A percentile compares a stretch with the other conserved stretches of the same genome.
Evolutionary conservation across 2,329 filamentous ascomycete species (phyloP).

Genomic region (Arthrobotrys entomopaga): DNA sequence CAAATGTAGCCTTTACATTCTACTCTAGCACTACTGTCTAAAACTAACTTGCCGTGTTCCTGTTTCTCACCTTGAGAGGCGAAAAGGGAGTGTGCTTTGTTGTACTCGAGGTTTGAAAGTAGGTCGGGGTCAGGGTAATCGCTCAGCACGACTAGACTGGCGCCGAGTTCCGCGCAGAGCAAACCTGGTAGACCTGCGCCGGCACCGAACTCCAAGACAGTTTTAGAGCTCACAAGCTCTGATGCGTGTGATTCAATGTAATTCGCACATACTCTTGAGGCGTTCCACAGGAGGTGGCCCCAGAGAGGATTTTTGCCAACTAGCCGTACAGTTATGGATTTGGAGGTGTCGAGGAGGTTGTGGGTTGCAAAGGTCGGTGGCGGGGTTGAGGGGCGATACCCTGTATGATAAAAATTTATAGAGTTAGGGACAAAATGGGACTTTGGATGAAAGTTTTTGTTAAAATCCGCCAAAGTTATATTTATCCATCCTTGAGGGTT

Average conservation of each 20-base stretch:
- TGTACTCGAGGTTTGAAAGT: slow-evolving; percentile 80
- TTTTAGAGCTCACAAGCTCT: slow-evolving; percentile 71
- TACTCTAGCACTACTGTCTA: slow-evolving; percentile 62
- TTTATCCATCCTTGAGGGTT: too few relatives aligned
- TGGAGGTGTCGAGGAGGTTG: slow-evolving; percentile 70
- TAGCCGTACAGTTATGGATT: slow-evolving; percentile 75
- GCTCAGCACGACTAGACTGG: slow-evolving; percentile 64
- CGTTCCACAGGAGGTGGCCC: slow-evolving; percentile 93
- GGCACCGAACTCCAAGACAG: slow-evolving; percentile 88
- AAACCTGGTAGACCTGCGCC: slow-evolving; percentile 86
- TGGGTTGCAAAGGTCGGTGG: slow-evolving; percentile 78
- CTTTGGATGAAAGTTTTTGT: too few relatives aligned
- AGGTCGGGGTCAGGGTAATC: slow-evolving; percentile 73
- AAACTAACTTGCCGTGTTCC: background rate
- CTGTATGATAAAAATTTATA: slow-evolving; percentile 60
- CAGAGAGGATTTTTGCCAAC: slow-evolving; percentile 89
- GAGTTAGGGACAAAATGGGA: background rate
- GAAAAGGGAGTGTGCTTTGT: slow-evolving; percentile 70
- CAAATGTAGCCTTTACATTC: slow-evolving; percentile 81
- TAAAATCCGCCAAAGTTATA: too few relatives aligned
- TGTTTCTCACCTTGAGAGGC: slow-evolving; percentile 1
- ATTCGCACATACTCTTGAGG: slow-evolving; percentile 77
- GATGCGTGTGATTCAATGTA: slow-evolving; percentile 78
- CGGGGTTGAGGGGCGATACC: slow-evolving; percentile 81
- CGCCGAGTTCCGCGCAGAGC: slow-evolving; percentile 78